Evolutionary conservation across 2,329 filamentous ascomycete species (phyloP).

Genomic region (Fusarium pseudoanthophilum): DNA sequence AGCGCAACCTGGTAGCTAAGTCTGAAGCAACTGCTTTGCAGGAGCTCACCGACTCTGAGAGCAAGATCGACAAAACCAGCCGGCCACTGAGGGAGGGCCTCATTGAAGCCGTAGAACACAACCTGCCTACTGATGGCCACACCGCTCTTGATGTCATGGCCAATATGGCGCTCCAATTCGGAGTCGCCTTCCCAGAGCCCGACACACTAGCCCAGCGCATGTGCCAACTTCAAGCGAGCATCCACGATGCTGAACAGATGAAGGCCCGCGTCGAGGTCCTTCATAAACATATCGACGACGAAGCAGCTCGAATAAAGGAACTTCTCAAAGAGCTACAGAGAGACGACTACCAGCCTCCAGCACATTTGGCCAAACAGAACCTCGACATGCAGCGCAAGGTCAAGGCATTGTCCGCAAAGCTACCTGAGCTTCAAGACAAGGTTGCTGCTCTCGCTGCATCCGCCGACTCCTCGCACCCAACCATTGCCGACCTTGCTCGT

Average conservation of each 20-base stretch:
- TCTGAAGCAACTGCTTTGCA: constrained; percentile 70
- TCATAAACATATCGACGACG: constrained; percentile 64
- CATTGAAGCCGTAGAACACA: constrained; percentile 63
- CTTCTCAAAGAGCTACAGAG: constrained; percentile 57
- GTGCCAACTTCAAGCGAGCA: constrained; percentile 64
- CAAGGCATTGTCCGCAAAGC: constrained; percentile 72
- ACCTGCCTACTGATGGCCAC: constrained; percentile 65
- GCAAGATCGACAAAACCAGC: constrained; percentile 41
- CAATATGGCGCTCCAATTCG: constrained; percentile 60
- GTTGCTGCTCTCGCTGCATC: constrained; percentile 55
- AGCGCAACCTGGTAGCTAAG: constrained; percentile 65
- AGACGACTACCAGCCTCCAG: constrained; percentile 63
- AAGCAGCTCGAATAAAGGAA: constrained; percentile 54
- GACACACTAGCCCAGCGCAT: constrained; percentile 63
- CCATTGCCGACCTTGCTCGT: constrained; percentile 66
- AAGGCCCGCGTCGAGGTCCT: constrained; percentile 65
- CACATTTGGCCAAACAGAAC: constrained; percentile 75
- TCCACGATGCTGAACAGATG: constrained; percentile 66
- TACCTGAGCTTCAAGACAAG: constrained; percentile 70
- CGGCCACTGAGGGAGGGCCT: constrained; percentile 53
- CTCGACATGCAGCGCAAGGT: constrained; percentile 77
- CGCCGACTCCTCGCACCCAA: constrained; percentile 53
- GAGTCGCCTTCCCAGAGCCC: constrained; percentile 59
- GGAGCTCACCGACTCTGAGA: constrained; percentile 54
- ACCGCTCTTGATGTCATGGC: constrained; percentile 69